Conservation (phyloP, 2,329 filamentous ascomycete species). For the Orbilia ellipsospora region DNA sequence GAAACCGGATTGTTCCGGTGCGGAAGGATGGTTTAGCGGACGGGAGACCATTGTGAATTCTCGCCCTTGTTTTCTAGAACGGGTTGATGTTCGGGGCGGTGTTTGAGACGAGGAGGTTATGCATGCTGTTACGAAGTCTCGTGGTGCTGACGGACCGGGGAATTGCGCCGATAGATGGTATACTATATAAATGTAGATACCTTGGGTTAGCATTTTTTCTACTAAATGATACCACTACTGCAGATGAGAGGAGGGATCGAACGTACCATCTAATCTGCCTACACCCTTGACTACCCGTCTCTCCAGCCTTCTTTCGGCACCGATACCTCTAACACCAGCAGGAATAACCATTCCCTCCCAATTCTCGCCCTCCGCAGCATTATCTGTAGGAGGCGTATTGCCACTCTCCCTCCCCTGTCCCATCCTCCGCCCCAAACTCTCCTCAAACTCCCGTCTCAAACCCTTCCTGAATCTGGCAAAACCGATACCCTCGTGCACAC, state of each 20-base stretch:
- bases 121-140: slow-evolving; percentile 79
- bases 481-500: slow-evolving; percentile 80
- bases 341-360: slow-evolving; percentile 41
- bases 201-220: slow-evolving; percentile 2
- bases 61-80: slow-evolving; percentile 48
- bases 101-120: slow-evolving; percentile 56
- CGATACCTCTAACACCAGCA: slow-evolving; percentile 76
- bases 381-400: neutral
- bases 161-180: slow-evolving; percentile 90
- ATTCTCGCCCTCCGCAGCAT: slow-evolving; percentile 9
- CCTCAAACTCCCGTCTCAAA: slow-evolving; percentile 78
- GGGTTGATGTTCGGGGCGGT: slow-evolving; percentile 52
- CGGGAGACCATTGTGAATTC: slow-evolving; percentile 88
- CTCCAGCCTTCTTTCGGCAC: slow-evolving; percentile 80
- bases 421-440: slow-evolving; percentile 32
- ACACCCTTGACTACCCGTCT: slow-evolving; percentile 69
- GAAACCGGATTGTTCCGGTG: slow-evolving; percentile 76
- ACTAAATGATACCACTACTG: neutral
- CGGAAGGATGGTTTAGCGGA: slow-evolving; percentile 79
- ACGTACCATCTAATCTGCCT: slow-evolving; percentile 72
- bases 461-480: slow-evolving; percentile 83
- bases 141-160: slow-evolving; percentile 84
- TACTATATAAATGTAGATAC: slow-evolving; percentile 65
- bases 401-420: slow-evolving; percentile 19
- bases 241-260: neutral